Conservation (phyloP, 1,284 basidiomycete species). For the Ustilago curta region DNA sequence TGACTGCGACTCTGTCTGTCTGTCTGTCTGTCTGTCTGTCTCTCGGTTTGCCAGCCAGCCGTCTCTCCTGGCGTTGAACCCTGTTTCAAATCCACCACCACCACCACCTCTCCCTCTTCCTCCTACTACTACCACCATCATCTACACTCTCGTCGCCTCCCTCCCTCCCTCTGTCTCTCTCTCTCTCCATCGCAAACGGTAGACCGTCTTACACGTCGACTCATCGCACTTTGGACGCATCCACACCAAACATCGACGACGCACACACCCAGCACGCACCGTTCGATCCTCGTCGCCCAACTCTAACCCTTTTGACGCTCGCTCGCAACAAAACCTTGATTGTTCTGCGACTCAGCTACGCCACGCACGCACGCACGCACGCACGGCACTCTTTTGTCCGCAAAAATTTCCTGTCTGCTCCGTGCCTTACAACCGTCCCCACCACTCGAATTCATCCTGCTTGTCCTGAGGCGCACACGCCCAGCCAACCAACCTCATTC, state of each 20-base stretch:
- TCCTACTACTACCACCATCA: neutral
- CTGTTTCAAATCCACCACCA: too few species aligned
- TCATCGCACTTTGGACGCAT: neutral
- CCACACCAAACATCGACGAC: neutral
- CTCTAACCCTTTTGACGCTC: neutral
- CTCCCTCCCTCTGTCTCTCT: neutral
- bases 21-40: too few species aligned
- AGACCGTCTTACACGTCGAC: neutral
- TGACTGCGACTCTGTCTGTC: neutral
- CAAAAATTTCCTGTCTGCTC: neutral
- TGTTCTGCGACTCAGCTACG: neutral
- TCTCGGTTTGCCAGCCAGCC: neutral
- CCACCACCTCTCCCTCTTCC: neutral
- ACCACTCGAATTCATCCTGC: constrained; percentile 1
- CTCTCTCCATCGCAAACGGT: neutral
- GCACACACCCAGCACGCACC: neutral
- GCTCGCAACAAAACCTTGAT: neutral
- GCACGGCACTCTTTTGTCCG: neutral
- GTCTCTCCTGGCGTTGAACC: neutral
- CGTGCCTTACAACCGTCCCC: constrained; percentile 6
- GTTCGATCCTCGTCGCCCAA: neutral
- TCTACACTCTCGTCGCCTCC: neutral
- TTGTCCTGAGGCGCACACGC: neutral
- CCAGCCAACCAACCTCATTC: neutral
- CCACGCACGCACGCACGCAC: neutral